Evolutionary conservation across 148 eudicot species (phyloP).

Genomic region (Simmondsia chinensis): DNA sequence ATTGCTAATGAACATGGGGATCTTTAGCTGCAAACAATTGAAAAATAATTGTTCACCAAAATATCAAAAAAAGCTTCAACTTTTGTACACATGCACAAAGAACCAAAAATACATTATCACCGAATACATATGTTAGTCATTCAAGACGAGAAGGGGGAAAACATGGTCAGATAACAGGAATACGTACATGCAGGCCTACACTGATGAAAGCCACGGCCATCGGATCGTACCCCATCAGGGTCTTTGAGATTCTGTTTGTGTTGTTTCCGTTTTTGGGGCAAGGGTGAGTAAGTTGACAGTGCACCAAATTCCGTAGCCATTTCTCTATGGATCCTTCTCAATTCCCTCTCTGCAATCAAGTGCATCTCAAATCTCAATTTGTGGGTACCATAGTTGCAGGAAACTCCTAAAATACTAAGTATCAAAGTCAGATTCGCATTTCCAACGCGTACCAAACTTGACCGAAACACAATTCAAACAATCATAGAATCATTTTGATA

Average conservation of each 20-base stretch:
- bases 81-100: not conserved
- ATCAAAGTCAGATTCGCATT: too few relatives aligned
- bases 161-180: not conserved
- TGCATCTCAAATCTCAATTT: too few relatives aligned
- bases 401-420: too few relatives aligned
- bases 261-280: slow-evolving; percentile 39
- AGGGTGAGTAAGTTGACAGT: slow-evolving; percentile 67
- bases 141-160: not conserved
- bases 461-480: too few relatives aligned
- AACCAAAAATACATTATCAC: not conserved
- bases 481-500: too few relatives aligned
- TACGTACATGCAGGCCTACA: slow-evolving; percentile 87
- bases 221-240: slow-evolving; percentile 66
- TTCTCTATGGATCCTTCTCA: too few relatives aligned
- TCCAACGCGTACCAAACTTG: too few relatives aligned
- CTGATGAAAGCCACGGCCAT: slow-evolving; percentile 71
- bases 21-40: not conserved
- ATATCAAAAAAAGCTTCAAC: not conserved
- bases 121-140: not conserved
- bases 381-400: too few relatives aligned
- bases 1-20: too few relatives aligned
- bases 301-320: slow-evolving; percentile 56
- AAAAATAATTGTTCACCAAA: not conserved
- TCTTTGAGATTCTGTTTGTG: slow-evolving; percentile 29
- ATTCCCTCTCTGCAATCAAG: too few relatives aligned